These are phyloP conservation scores for Aethionema arabicum DNA, from an alignment of 345 rosid species.

Conservation along the genomic window DNA sequence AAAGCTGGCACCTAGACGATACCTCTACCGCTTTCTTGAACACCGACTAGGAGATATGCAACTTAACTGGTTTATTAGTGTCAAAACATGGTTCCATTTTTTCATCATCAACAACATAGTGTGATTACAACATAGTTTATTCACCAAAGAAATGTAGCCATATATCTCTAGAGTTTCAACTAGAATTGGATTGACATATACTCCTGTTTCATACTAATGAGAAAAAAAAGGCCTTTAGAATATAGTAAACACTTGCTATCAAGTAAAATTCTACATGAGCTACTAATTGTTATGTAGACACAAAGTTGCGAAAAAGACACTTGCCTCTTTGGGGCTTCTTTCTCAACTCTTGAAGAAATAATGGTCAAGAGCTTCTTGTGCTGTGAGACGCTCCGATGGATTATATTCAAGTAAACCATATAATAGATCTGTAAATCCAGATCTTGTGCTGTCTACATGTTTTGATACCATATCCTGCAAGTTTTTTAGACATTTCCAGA, in stretches of 20 bases:
- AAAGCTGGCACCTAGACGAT: too few species aligned
- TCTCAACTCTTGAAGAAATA: conserved; percentile 52
- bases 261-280: conserved; percentile 24
- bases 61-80: too few species aligned
- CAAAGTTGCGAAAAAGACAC: neutral
- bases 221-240: conserved; percentile 6
- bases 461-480: conserved; percentile 61
- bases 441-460: conserved; percentile 46
- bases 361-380: conserved; percentile 66
- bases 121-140: conserved; percentile 34
- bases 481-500: conserved; percentile 8
- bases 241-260: conserved; percentile 19
- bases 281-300: neutral
- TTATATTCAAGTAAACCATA: conserved; percentile 60
- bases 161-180: conserved; percentile 17
- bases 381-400: conserved; percentile 73
- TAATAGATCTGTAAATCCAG: conserved; percentile 52
- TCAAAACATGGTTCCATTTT: neutral
- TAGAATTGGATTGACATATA: neutral
- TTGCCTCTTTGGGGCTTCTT: neutral
- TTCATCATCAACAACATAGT: conserved; percentile 21
- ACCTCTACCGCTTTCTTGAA: too few species aligned
- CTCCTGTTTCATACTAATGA: conserved; percentile 20
- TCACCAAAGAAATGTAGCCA: conserved; percentile 18
- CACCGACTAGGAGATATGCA: too few species aligned